These are phyloP conservation scores for Penicillium sp. DNA, from an alignment of 2,329 filamentous ascomycete genomes.

Conservation along the genomic window DNA sequence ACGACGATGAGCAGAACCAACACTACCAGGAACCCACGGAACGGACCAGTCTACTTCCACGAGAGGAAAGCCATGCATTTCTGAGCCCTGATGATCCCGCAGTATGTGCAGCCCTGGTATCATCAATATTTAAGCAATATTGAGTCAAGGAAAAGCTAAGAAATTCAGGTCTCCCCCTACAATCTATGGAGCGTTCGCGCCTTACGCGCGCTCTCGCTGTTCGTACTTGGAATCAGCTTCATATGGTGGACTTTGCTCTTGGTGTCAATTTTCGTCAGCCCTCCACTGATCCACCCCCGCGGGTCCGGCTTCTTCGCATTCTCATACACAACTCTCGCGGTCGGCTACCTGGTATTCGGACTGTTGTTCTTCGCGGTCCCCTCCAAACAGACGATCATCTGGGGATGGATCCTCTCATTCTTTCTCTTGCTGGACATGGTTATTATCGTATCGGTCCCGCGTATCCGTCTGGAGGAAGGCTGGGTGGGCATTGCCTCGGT, in stretches of 20 bases:
- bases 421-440: slow-evolving; percentile 76
- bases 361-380: slow-evolving; percentile 88
- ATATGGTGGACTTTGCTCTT: slow-evolving; percentile 92
- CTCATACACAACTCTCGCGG: slow-evolving; percentile 76
- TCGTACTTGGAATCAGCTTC: slow-evolving; percentile 76
- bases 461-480: slow-evolving; percentile 79
- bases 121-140: not conserved
- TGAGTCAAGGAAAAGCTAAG: slow-evolving; percentile 3
- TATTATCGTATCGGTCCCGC: slow-evolving; percentile 74
- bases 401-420: slow-evolving; percentile 68
- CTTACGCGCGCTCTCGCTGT: slow-evolving; percentile 74
- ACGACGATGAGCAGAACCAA: slow-evolving; percentile 5
- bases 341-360: slow-evolving; percentile 74
- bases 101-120: slow-evolving; percentile 11
- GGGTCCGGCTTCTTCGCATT: slow-evolving; percentile 95
- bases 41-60: slow-evolving; percentile 28
- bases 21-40: slow-evolving; percentile 30
- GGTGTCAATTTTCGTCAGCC: slow-evolving; percentile 88
- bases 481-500: slow-evolving; percentile 90
- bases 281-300: slow-evolving; percentile 80
- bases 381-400: slow-evolving; percentile 75
- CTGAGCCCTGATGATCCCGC: slow-evolving; percentile 30
- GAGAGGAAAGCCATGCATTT: slow-evolving; percentile 12
- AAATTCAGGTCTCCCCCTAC: slow-evolving; percentile 73
- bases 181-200: slow-evolving; percentile 91